Conservation (phyloP, 2,329 filamentous ascomycete species). For the Colletotrichum nymphaeae region DNA sequence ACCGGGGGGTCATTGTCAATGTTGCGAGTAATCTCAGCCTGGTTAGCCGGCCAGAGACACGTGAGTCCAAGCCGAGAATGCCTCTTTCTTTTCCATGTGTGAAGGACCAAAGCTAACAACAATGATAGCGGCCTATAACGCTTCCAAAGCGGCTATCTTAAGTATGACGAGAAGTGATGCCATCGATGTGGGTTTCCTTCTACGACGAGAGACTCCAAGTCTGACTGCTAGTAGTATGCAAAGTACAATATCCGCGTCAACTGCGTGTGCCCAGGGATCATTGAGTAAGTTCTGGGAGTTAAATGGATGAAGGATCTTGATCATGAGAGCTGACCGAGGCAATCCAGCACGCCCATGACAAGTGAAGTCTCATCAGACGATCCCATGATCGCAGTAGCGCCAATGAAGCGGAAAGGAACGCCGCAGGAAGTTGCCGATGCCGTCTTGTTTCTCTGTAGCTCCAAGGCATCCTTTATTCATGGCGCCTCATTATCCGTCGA, state of each 20-base stretch:
- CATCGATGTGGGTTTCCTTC: constrained; percentile 50
- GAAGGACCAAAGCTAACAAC: not conserved
- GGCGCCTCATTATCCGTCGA: constrained; percentile 56
- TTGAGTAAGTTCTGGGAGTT: constrained; percentile 44
- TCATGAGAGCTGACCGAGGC: not conserved
- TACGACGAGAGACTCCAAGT: not conserved
- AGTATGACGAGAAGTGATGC: constrained; percentile 59
- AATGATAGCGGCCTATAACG: constrained; percentile 54
- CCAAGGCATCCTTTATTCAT: constrained; percentile 58
- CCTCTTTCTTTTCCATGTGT: not conserved
- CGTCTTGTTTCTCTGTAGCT: constrained; percentile 55
- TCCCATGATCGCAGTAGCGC: constrained; percentile 46
- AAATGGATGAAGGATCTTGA: not conserved
- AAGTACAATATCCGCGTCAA: constrained; percentile 58
- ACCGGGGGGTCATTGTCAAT: constrained; percentile 57
- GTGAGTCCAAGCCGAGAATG: constrained; percentile 42
- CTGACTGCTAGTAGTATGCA: constrained; percentile 48
- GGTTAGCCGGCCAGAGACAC: constrained; percentile 52
- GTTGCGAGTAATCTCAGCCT: constrained; percentile 56
- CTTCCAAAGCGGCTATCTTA: constrained; percentile 58
- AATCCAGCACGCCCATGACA: constrained; percentile 53
- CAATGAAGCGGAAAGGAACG: constrained; percentile 53
- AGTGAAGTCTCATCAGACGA: constrained; percentile 48
- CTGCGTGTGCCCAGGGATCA: constrained; percentile 58
- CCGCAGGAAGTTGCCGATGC: constrained; percentile 59